These are phyloP conservation scores for Xylaria sp. DNA, from an alignment of 2,329 filamentous ascomycete genomes.

Conservation along the genomic window DNA sequence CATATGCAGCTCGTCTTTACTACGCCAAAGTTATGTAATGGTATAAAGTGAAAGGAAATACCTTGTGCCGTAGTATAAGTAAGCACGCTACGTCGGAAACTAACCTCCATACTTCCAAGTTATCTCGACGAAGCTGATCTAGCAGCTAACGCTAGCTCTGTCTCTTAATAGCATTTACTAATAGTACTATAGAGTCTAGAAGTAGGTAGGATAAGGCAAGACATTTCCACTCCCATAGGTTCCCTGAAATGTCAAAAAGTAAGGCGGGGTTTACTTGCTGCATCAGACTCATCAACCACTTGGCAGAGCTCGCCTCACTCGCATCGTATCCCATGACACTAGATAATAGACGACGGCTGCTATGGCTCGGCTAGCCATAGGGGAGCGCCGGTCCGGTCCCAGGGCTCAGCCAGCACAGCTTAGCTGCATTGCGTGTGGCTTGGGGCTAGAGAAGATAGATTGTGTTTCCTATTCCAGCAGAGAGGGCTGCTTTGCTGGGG, in stretches of 20 bases:
- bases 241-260: not conserved
- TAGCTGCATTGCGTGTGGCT: conserved; percentile 26
- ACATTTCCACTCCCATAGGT: no score
- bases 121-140: no score
- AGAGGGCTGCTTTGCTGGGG: not conserved
- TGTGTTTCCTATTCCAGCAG: not conserved
- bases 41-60: no score
- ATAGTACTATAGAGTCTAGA: no score
- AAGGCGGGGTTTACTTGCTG: conserved; percentile 16
- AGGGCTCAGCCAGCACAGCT: conserved; percentile 10
- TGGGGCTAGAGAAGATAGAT: conserved; percentile 15
- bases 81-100: no score
- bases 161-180: no score
- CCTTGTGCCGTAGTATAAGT: no score
- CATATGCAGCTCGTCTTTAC: no score
- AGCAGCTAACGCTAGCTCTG: no score
- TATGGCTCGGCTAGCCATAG: not conserved
- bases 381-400: conserved; percentile 18
- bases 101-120: no score
- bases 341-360: conserved; percentile 6
- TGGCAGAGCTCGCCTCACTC: not conserved
- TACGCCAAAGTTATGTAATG: no score
- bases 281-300: conserved; percentile 21
- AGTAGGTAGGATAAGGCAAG: no score
- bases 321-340: conserved; percentile 18